phyloP scores from a whole-genome alignment of 345 rosid genomes.

The Barbarea vulgaris region DNA sequence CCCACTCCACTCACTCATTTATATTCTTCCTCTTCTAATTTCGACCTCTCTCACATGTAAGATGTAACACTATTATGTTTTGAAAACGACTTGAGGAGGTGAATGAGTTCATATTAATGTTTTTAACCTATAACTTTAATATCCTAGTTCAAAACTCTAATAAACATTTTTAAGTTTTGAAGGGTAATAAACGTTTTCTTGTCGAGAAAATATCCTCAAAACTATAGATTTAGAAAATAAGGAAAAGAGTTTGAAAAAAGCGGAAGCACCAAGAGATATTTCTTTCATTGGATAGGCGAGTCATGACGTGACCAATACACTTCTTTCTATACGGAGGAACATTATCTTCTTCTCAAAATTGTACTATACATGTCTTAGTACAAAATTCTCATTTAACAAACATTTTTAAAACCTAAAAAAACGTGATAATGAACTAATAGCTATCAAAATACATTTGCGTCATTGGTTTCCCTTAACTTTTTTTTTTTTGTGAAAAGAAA shows the following conservation, averaged over 20 bases:
- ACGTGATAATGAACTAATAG: background rate
- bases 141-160: background rate
- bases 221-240: background rate
- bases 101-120: background rate
- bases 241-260: background rate
- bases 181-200: background rate
- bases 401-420: background rate
- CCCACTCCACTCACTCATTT: background rate
- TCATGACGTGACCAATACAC: constrained; percentile 4
- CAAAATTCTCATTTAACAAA: background rate
- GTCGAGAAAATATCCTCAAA: background rate
- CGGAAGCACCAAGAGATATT: background rate
- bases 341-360: background rate
- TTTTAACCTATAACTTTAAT: background rate
- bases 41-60: background rate
- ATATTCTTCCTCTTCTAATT: background rate
- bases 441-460: background rate
- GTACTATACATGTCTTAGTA: too few species aligned
- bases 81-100: background rate
- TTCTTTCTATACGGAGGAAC: background rate
- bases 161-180: background rate
- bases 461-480: background rate
- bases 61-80: background rate
- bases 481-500: too few species aligned
- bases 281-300: background rate